phyloP scores from a whole-genome alignment of 352 stramenopile genomes.

The Phytopythium aichiense region DNA sequence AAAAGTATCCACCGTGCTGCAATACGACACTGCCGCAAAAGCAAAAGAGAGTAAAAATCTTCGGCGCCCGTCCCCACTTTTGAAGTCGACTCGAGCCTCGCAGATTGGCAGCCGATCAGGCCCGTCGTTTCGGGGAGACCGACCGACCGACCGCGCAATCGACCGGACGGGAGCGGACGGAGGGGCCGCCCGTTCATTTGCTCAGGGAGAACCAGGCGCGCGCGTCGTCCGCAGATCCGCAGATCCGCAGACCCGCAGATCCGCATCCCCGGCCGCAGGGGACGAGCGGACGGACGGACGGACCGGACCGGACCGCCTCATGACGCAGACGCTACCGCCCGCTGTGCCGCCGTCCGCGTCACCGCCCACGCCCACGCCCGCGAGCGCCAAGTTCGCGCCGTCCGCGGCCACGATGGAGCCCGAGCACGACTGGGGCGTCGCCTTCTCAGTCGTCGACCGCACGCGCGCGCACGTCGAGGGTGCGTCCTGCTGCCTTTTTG shows the following conservation, averaged over 20 bases:
- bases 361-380: conserved; percentile 6
- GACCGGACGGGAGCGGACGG: neutral
- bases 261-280: neutral
- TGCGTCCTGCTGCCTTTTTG: conserved; percentile 6
- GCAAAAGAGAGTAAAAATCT: neutral
- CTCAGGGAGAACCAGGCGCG: too few relatives aligned
- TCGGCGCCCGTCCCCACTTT: neutral
- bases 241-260: too few relatives aligned
- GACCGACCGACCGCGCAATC: too few relatives aligned
- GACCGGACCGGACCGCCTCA: conserved; percentile 6
- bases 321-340: conserved; percentile 26
- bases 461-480: conserved; percentile 65
- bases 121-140: neutral
- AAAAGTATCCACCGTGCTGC: too few relatives aligned
- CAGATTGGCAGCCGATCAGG: neutral
- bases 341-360: neutral
- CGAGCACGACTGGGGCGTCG: conserved; percentile 43
- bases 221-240: too few relatives aligned
- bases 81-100: neutral
- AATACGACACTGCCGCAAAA: neutral
- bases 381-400: conserved; percentile 15
- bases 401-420: conserved; percentile 13
- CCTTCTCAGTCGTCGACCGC: conserved; percentile 49
- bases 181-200: too few relatives aligned
- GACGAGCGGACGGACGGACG: too few relatives aligned